Percentiles rank a stretch among this genome's conserved stretches.
Evolutionary conservation across 2,329 filamentous ascomycete species (phyloP).

Genomic region (Pseudophaeomoniella oleicola): DNA sequence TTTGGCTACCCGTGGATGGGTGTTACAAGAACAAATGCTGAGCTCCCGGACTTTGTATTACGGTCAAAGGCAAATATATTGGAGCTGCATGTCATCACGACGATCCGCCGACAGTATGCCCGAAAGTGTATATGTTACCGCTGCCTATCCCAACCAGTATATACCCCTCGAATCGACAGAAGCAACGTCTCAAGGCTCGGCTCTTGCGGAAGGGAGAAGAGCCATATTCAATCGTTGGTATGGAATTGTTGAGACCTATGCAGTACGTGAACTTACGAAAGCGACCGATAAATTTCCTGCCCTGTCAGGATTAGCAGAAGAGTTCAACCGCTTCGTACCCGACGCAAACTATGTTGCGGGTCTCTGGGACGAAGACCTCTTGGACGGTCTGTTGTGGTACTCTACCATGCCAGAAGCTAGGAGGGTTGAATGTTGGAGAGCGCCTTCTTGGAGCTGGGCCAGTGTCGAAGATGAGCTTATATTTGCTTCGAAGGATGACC

Average conservation of each 20-base stretch:
- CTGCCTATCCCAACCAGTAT: not conserved
- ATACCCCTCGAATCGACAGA: not conserved
- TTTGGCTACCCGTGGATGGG: not conserved
- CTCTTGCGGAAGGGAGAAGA: not conserved
- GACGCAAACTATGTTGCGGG: constrained; percentile 1
- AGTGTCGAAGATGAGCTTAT: no score
- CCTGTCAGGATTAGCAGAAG: not conserved
- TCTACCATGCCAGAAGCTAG: not conserved
- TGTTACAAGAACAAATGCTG: not conserved
- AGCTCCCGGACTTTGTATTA: not conserved
- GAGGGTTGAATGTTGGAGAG: not conserved
- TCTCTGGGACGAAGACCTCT: not conserved
- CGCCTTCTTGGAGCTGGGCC: constrained; percentile 1
- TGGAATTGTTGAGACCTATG: not conserved
- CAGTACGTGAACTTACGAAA: not conserved
- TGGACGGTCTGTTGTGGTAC: not conserved
- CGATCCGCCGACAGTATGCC: not conserved
- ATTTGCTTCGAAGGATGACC: no score
- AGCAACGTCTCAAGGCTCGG: not conserved
- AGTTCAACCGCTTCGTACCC: not conserved
- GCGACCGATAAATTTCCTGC: not conserved
- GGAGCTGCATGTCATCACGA: not conserved
- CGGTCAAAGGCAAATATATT: not conserved
- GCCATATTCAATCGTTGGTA: not conserved
- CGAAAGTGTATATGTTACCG: not conserved